Evolutionary conservation across 2,329 filamentous ascomycete genomes (phyloP), one percentile per base, ranked within the genome.

Genomic region (Podosphaera aphanis): DNA sequence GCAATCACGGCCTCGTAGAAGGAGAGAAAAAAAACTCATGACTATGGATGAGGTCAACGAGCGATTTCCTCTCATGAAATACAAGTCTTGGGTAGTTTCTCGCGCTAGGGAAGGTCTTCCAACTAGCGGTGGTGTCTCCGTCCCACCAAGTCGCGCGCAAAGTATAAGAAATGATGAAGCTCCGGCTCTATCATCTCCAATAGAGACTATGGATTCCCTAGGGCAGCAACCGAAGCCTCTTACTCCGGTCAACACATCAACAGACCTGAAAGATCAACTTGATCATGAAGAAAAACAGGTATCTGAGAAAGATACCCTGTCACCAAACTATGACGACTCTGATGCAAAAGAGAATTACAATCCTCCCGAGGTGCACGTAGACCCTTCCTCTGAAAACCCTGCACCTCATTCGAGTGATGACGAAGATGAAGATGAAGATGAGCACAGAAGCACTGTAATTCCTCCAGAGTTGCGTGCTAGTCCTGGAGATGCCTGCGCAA

Each of bases 11-110:
- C 79, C 84, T 60, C 75, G 90, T 47, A 74, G 88, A 57, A 74
- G 88, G 52, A 76, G 86, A 49, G 90, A 98, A 63, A 98, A 98
- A 75, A 98, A 94, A 62, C 64, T 98, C 54, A 95, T 98, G 90
- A 83, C 82, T 2, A 94, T 95, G 77, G 90, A 98, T 50, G 90
- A 98, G 63, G 90, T 98, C 51, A 95, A 98, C 60, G 85, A 92
- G 54, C 83, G 92, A 55, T 98, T 98, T 56, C 88, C 90, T 0
- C 75, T 94, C 64, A 78, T 77, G 55, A 95, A 95, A 63, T 98
- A 98, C 71, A 95, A 98, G 66, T 74, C 72, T 45, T 98, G 90
- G 88, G 80, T 90, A 48, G 78, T 82, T 5, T 75, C 75, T 46
- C 78, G 88, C 48, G 85, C 85, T 47, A 74, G 79, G 48, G 75